Percentiles rank a stretch among this genome's conserved stretches.
phyloP scores from a whole-genome alignment of 805 yeast genomes.

The Lipomyces anomalus region DNA sequence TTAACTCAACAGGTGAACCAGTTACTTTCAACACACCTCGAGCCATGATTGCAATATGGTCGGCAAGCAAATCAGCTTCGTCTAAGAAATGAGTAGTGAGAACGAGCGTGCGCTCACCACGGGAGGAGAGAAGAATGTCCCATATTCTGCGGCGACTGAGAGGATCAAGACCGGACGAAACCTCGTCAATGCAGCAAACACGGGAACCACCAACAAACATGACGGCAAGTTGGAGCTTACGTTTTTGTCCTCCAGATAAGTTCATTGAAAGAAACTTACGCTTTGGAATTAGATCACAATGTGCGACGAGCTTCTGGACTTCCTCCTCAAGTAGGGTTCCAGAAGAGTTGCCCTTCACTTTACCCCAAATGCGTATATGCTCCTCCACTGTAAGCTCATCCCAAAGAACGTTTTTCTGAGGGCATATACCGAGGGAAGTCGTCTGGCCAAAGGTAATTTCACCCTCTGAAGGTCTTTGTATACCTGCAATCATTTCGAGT shows the following conservation, averaged over 20 bases:
- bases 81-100: conserved; percentile 36
- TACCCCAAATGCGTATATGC: conserved; percentile 31
- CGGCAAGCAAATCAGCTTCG: conserved; percentile 35
- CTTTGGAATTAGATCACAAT: conserved; percentile 31
- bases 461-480: conserved; percentile 23
- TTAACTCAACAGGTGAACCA: conserved; percentile 32
- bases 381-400: conserved; percentile 33
- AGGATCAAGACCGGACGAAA: conserved; percentile 38
- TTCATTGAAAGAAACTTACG: conserved; percentile 20
- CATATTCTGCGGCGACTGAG: conserved; percentile 34
- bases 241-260: conserved; percentile 35
- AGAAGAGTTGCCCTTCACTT: conserved; percentile 27
- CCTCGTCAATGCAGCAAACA: conserved; percentile 36
- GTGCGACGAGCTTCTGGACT: conserved; percentile 23
- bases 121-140: conserved; percentile 32
- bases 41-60: conserved; percentile 32
- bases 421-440: conserved; percentile 33
- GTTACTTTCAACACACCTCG: conserved; percentile 29
- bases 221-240: conserved; percentile 35
- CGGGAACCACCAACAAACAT: conserved; percentile 35
- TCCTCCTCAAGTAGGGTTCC: conserved; percentile 2
- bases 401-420: conserved; percentile 36
- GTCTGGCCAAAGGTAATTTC: conserved; percentile 24
- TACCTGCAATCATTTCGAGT: conserved; percentile 34
- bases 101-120: conserved; percentile 30